Percentiles rank a stretch among this genome's conserved stretches.
Conservation (phyloP, 106 monocot species). For the Agapanthus africanus region DNA sequence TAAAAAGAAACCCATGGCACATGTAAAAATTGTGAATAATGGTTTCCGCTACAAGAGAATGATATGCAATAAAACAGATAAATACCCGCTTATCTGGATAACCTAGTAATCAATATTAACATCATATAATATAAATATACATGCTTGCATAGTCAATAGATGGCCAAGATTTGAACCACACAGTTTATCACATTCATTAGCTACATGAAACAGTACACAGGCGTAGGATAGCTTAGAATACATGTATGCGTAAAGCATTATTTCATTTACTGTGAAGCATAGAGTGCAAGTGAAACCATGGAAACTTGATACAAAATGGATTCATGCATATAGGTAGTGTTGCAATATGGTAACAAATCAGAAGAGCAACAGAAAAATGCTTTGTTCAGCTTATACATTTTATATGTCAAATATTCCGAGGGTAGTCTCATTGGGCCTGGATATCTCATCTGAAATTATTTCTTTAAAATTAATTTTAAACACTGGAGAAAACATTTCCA, state of each 20-base stretch:
- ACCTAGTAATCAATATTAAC: background rate
- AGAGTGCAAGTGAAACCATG: background rate
- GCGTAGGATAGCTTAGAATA: background rate
- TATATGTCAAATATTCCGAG: too few relatives aligned
- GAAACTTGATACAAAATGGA: background rate
- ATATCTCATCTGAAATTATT: too few relatives aligned
- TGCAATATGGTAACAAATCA: too few relatives aligned
- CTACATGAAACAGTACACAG: background rate
- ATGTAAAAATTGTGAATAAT: background rate
- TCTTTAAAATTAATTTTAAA: too few relatives aligned
- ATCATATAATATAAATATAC: background rate
- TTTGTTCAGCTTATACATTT: too few relatives aligned
- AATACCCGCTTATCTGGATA: background rate
- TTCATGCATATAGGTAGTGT: background rate
- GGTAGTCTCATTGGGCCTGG: too few relatives aligned
- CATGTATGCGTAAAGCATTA: background rate
- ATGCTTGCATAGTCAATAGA: background rate
- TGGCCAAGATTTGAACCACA: background rate
- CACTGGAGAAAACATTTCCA: too few relatives aligned
- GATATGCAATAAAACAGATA: background rate
- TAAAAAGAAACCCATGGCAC: background rate
- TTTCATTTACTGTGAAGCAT: background rate
- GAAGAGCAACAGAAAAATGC: too few relatives aligned
- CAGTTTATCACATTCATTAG: background rate
- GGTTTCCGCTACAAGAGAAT: background rate